Evolutionary conservation across 495 filamentous ascomycete genomes (phyloP), one percentile per base, ranked within the genome.

Genomic region (Daldinia decipiens): DNA sequence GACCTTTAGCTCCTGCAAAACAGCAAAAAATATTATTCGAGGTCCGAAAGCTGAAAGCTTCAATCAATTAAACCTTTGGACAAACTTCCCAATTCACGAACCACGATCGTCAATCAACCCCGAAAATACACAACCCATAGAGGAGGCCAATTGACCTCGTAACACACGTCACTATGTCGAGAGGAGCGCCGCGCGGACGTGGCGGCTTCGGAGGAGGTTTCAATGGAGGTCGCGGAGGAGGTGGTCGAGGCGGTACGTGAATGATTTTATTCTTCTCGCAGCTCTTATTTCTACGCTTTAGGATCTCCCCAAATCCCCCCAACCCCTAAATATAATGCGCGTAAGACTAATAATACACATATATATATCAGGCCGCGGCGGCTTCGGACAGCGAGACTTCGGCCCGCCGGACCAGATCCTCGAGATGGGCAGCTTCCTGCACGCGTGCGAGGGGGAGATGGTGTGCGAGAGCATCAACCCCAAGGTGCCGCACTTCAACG

Each of bases 401-500:
- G 86, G 86, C 65, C 86, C 86, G 70, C 86, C 86, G 21, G 83
- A 81, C 56, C 72, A 68, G 29, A 84, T 87, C 62, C 78, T 84
- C n/a, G 83, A 97, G 84, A 92, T 99, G 91, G 95, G 95, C 76
- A 85, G 87, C 72, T 95, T 98, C 81, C 80, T 98, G 77, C 95
- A 99, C 82, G 88, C 92, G 39, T 94, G 91, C 81, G 95, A 99
- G 81, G 95, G 95, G 76, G 95, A 99, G 81, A 93, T 99, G 83
- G 89, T 99, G 67, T 97, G 94, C 90, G 88, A 92, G 82, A 94
- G 91, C 59, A 88, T 90, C 79, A 98, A 97, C 84, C 85, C 92
- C 62, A 98, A 98, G 84, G 91, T 99, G 59, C 95, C 95, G 52
- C 97, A 98, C 82, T 99, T 99, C 90, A 98, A 98, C 83, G 95